phyloP scores from a whole-genome alignment of 306 rosid genomes.

The Cicer judaicum region DNA sequence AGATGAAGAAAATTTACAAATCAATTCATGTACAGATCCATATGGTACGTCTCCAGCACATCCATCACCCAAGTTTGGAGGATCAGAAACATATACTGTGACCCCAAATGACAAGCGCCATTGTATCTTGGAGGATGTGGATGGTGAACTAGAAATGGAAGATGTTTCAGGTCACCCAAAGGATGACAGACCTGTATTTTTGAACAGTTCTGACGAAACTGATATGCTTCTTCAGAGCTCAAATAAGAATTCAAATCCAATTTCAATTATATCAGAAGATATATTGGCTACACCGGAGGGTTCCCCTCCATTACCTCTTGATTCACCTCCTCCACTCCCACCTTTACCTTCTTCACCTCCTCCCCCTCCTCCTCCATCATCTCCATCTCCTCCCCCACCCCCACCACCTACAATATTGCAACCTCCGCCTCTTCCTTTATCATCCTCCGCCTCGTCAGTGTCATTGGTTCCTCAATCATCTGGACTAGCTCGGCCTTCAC shows the following conservation, averaged over 20 bases:
- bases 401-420: slow-evolving; percentile 59
- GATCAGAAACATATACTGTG: slow-evolving; percentile 66
- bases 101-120: slow-evolving; percentile 95
- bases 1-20: slow-evolving; percentile 73
- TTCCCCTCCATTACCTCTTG: slow-evolving; percentile 93
- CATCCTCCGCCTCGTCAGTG: slow-evolving; percentile 63
- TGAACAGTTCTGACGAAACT: slow-evolving; percentile 55
- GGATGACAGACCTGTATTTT: slow-evolving; percentile 65
- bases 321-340: slow-evolving; percentile 92
- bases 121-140: slow-evolving; percentile 94
- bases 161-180: slow-evolving; percentile 91
- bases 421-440: slow-evolving; percentile 70
- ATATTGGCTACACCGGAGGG: slow-evolving; percentile 66
- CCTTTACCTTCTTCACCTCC: slow-evolving; percentile 97
- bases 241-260: slow-evolving; percentile 53
- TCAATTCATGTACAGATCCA: slow-evolving; percentile 59
- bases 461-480: slow-evolving; percentile 67
- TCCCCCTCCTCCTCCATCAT: slow-evolving; percentile 72
- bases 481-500: slow-evolving; percentile 59
- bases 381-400: slow-evolving; percentile 63
- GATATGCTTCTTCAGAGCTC: slow-evolving; percentile 55
- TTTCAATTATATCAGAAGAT: slow-evolving; percentile 53
- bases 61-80: slow-evolving; percentile 58
- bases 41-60: slow-evolving; percentile 59
- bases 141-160: slow-evolving; percentile 99